Conservation (phyloP, 495 filamentous ascomycete species). For the Penicillium nucicola region DNA sequence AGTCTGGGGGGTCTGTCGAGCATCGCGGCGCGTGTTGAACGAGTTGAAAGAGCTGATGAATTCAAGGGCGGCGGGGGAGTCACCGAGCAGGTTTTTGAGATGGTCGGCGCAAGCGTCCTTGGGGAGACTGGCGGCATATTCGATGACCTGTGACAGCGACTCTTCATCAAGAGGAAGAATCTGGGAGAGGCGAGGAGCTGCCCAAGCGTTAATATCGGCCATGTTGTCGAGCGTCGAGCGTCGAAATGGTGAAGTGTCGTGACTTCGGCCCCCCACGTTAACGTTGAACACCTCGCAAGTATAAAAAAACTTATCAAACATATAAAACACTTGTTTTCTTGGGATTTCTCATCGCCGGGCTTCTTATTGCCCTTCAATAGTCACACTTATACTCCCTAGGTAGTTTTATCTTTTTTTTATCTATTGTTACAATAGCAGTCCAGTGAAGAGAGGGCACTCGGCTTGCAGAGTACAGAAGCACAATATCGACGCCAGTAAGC, state of each 20-base stretch:
- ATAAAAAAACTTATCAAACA: no score
- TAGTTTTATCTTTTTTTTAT: no score
- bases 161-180: constrained; percentile 82
- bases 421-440: no score
- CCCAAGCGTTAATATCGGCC: constrained; percentile 44
- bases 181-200: constrained; percentile 66
- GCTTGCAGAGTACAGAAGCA: no score
- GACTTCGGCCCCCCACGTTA: no score
- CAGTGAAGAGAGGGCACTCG: background rate
- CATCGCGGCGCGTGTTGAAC: constrained; percentile 73
- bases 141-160: constrained; percentile 75
- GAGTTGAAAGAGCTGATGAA: constrained; percentile 93
- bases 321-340: no score
- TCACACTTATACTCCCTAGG: no score
- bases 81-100: constrained; percentile 83
- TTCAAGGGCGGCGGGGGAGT: constrained; percentile 78
- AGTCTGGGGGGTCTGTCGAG: constrained; percentile 28
- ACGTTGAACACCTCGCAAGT: no score
- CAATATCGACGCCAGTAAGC: no score
- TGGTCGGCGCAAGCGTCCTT: constrained; percentile 75
- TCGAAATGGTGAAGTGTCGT: background rate
- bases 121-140: constrained; percentile 70
- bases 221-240: constrained; percentile 6
- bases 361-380: no score
- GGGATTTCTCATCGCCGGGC: no score